Evolutionary conservation across 306 rosid genomes (phyloP).

Genomic region (Prunus fruticosa): DNA sequence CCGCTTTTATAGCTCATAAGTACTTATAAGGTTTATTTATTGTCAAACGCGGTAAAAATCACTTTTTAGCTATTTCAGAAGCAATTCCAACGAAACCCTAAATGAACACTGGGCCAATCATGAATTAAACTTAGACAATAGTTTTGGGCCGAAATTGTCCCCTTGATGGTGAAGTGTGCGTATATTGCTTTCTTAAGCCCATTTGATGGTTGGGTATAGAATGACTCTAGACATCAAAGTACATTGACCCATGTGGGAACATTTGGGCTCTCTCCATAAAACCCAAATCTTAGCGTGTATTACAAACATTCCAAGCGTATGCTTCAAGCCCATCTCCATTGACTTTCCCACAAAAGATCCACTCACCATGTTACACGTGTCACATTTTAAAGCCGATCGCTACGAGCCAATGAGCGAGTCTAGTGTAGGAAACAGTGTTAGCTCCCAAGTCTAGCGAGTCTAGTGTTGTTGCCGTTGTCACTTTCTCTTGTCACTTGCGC

Average conservation of each 20-base stretch:
- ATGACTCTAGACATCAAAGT: too few relatives aligned
- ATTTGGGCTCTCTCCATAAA: background rate
- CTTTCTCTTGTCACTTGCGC: background rate
- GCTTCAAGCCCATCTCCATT: background rate
- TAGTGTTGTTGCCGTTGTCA: background rate
- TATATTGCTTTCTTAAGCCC: background rate
- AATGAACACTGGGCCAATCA: too few relatives aligned
- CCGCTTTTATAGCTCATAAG: too few relatives aligned
- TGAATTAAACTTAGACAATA: too few relatives aligned
- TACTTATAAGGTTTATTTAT: too few relatives aligned
- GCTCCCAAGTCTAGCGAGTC: background rate
- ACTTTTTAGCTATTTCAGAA: too few relatives aligned
- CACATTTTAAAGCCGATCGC: background rate
- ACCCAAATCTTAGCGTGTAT: background rate
- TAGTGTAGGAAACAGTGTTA: background rate
- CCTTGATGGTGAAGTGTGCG: too few relatives aligned
- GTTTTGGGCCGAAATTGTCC: too few relatives aligned
- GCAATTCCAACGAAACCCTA: too few relatives aligned
- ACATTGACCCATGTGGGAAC: too few relatives aligned
- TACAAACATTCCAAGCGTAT: constrained; percentile 8
- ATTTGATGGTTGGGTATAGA: background rate
- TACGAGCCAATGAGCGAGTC: background rate
- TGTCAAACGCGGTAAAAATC: too few relatives aligned
- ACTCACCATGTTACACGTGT: background rate
- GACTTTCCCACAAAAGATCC: background rate